phyloP scores from a whole-genome alignment of 768 basidiomycete genomes.

The Tulasnella sp. region DNA sequence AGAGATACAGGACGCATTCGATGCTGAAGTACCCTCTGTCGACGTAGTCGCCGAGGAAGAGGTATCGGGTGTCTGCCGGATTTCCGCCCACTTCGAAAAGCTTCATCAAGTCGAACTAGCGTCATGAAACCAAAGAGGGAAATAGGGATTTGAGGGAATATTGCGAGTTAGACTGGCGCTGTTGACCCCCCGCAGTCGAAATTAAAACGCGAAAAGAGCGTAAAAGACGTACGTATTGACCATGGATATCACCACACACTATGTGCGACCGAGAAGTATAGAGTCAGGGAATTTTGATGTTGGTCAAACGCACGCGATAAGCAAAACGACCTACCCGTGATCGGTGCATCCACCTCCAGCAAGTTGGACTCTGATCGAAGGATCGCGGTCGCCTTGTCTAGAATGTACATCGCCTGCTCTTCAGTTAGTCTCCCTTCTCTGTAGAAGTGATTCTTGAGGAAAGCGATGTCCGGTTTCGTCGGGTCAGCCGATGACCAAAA shows the following conservation, averaged over 20 bases:
- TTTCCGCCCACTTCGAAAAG: constrained; percentile 89
- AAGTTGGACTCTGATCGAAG: constrained; percentile 81
- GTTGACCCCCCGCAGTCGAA: not conserved
- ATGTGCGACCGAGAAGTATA: not conserved
- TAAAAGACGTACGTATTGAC: constrained; percentile 77
- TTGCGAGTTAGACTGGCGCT: constrained; percentile 12
- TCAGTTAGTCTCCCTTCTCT: constrained; percentile 89
- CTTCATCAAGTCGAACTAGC: constrained; percentile 88
- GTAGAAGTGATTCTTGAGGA: constrained; percentile 98
- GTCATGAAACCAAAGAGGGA: not conserved
- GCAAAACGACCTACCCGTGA: constrained; percentile 61
- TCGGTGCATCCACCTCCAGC: constrained; percentile 89
- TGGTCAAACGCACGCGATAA: not conserved
- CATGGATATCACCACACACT: constrained; percentile 98
- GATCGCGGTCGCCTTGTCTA: constrained; percentile 76
- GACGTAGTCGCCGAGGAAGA: constrained; percentile 89
- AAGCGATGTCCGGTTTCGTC: constrained; percentile 87
- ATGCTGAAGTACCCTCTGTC: constrained; percentile 92
- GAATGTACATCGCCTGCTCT: constrained; percentile 89
- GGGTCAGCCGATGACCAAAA: constrained; percentile 82
- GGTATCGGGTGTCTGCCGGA: constrained; percentile 85
- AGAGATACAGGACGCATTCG: constrained; percentile 96
- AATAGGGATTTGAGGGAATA: constrained; percentile 13
- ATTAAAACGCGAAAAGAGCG: not conserved
- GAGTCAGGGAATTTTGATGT: not conserved